Conservation (phyloP, 2,329 filamentous ascomycete species). For the Epichloe gansuensis region DNA sequence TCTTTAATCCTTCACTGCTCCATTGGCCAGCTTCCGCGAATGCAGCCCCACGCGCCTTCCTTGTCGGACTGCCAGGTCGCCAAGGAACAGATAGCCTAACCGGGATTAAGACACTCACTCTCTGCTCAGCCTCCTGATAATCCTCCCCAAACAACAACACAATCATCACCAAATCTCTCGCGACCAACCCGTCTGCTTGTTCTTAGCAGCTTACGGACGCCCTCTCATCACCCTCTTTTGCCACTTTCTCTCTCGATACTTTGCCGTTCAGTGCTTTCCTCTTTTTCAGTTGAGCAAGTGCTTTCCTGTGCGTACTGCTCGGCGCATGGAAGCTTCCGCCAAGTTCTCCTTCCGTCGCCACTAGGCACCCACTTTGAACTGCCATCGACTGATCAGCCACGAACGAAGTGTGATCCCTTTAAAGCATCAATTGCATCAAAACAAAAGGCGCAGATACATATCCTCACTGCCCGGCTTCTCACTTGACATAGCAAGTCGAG, state of each 20-base stretch:
- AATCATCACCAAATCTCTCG: constrained; percentile 7
- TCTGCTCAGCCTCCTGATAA: constrained; percentile 6
- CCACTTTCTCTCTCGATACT: constrained; percentile 11
- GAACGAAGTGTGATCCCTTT: constrained; percentile 11
- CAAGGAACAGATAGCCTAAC: constrained; percentile 22
- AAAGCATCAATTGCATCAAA: constrained; percentile 11
- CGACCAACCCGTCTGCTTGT: constrained; percentile 14
- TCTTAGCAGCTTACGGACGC: constrained; percentile 16
- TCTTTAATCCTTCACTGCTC: constrained; percentile 7
- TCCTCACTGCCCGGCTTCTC: constrained; percentile 8
- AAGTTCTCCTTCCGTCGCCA: constrained; percentile 13
- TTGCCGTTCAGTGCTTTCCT: constrained; percentile 7
- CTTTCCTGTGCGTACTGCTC: constrained; percentile 15
- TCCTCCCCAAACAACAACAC: constrained; percentile 8
- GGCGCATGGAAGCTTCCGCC: constrained; percentile 28
- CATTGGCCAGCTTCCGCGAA: constrained; percentile 9
- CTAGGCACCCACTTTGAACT: constrained; percentile 9
- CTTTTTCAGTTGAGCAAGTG: constrained; percentile 3
- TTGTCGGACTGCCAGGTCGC: constrained; percentile 6
- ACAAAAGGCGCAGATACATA: background rate
- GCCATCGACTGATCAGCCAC: constrained; percentile 7
- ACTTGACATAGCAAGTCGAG: constrained; percentile 13
- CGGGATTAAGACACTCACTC: constrained; percentile 10
- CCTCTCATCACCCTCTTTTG: constrained; percentile 9
- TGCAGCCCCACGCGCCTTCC: constrained; percentile 7